A percentile compares a stretch with the other conserved stretches of the same genome.
These are phyloP conservation scores for Akanthomyces muscarius DNA, from an alignment of 2,329 filamentous ascomycete genomes.

Conservation along the genomic window DNA sequence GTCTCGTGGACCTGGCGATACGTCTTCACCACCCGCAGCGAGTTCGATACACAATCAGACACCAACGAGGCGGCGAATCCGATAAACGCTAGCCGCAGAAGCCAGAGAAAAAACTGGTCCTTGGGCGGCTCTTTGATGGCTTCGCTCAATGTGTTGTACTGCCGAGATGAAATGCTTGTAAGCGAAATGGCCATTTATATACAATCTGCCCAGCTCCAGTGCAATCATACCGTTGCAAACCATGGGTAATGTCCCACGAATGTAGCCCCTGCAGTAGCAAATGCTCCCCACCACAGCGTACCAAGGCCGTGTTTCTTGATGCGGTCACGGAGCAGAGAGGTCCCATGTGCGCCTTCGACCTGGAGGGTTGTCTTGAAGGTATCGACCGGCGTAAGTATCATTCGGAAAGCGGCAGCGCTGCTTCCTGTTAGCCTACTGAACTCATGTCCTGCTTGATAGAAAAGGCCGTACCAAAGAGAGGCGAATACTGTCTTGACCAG, in stretches of 20 bases:
- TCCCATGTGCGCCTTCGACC: slow-evolving; percentile 42
- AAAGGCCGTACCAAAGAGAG: slow-evolving; percentile 36
- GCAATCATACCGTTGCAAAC: slow-evolving; percentile 42
- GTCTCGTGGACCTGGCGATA: slow-evolving; percentile 48
- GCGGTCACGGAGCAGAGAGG: slow-evolving; percentile 39
- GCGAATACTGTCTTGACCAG: slow-evolving; percentile 44
- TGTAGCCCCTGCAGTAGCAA: slow-evolving; percentile 45
- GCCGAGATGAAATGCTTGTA: neutral
- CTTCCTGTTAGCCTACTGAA: accelerated
- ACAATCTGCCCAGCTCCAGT: neutral
- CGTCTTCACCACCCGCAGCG: slow-evolving; percentile 44
- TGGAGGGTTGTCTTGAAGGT: slow-evolving; percentile 49
- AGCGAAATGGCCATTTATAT: neutral
- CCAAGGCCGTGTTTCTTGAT: slow-evolving; percentile 42
- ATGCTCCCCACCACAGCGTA: slow-evolving; percentile 47
- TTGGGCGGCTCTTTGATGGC: slow-evolving; percentile 38
- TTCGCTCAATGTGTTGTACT: slow-evolving; percentile 43
- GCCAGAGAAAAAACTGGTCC: slow-evolving; percentile 37
- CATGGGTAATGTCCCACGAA: slow-evolving; percentile 48
- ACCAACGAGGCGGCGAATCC: slow-evolving; percentile 27
- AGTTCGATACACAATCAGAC: slow-evolving; percentile 45
- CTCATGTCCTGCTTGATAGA: neutral
- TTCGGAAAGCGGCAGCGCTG: slow-evolving; percentile 43
- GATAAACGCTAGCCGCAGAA: slow-evolving; percentile 40
- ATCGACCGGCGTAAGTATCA: slow-evolving; percentile 45